Conservation (phyloP, 2,329 filamentous ascomycete species). For the Fusarium sp. region DNA sequence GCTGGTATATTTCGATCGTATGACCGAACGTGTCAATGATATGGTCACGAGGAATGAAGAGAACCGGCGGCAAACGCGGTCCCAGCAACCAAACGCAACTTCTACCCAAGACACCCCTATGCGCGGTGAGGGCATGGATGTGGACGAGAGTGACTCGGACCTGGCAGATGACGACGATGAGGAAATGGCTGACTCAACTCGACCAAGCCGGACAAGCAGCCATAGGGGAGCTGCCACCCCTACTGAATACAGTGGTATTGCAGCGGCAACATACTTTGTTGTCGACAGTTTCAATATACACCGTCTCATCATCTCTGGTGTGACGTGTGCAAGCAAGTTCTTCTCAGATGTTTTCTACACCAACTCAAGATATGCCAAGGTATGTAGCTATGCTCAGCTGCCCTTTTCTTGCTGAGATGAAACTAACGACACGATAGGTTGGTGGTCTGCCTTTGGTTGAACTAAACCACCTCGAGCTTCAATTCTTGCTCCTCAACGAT, state of each 20-base stretch:
- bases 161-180: slow-evolving; percentile 57
- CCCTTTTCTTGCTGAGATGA: not conserved
- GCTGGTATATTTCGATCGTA: slow-evolving; percentile 96
- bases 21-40: slow-evolving; percentile 95
- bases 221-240: slow-evolving; percentile 30
- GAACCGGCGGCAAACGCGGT: slow-evolving; percentile 47
- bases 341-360: slow-evolving; percentile 99
- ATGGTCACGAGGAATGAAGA: slow-evolving; percentile 74
- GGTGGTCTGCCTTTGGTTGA: slow-evolving; percentile 91
- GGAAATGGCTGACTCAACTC: slow-evolving; percentile 45
- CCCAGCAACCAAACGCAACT: slow-evolving; percentile 11
- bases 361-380: slow-evolving; percentile 98
- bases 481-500: slow-evolving; percentile 95
- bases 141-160: slow-evolving; percentile 59
- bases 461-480: slow-evolving; percentile 93
- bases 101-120: slow-evolving; percentile 44
- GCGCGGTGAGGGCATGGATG: slow-evolving; percentile 38
- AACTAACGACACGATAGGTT: slow-evolving; percentile 67
- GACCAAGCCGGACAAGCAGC: slow-evolving; percentile 35
- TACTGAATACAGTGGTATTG: slow-evolving; percentile 35
- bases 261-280: slow-evolving; percentile 75
- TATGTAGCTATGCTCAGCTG: slow-evolving; percentile 53
- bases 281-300: slow-evolving; percentile 99
- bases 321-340: slow-evolving; percentile 99
- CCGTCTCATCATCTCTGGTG: slow-evolving; percentile 92